A percentile compares a stretch with the other conserved stretches of the same genome.
Evolutionary conservation across 2,329 filamentous ascomycete genomes (phyloP).

Genomic region (Claviceps sorghi): DNA sequence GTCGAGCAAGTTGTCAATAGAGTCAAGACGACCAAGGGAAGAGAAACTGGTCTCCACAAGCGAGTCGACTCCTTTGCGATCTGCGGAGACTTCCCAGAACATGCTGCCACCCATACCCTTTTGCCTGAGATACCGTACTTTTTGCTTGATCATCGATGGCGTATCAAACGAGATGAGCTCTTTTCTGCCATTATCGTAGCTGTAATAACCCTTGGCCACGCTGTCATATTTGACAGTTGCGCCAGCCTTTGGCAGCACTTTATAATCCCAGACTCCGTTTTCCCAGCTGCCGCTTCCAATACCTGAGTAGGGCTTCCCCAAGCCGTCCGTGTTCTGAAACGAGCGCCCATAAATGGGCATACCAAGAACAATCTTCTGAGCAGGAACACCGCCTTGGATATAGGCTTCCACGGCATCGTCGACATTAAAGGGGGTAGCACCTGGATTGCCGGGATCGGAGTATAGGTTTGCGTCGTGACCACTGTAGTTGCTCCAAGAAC

Average conservation of each 20-base stretch:
- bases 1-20: conserved; percentile 31
- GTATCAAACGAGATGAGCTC: conserved; percentile 63
- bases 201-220: conserved; percentile 50
- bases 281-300: conserved; percentile 59
- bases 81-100: conserved; percentile 73
- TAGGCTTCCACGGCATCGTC: conserved; percentile 53
- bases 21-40: conserved; percentile 27
- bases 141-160: conserved; percentile 41
- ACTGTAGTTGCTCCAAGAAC: conserved; percentile 49
- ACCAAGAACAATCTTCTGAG: conserved; percentile 57
- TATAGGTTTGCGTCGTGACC: conserved; percentile 64
- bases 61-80: conserved; percentile 43
- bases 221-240: conserved; percentile 43
- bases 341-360: conserved; percentile 45
- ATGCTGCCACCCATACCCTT: conserved; percentile 58
- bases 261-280: conserved; percentile 66
- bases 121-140: conserved; percentile 49
- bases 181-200: conserved; percentile 44
- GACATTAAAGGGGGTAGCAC: conserved; percentile 55
- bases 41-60: conserved; percentile 39
- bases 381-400: conserved; percentile 43
- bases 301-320: conserved; percentile 48
- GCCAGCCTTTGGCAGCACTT: conserved; percentile 50
- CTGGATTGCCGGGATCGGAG: conserved; percentile 34
- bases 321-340: conserved; percentile 37